Conservation (phyloP, 2,329 filamentous ascomycete genomes). For the Colletotrichum caudatum region DNA sequence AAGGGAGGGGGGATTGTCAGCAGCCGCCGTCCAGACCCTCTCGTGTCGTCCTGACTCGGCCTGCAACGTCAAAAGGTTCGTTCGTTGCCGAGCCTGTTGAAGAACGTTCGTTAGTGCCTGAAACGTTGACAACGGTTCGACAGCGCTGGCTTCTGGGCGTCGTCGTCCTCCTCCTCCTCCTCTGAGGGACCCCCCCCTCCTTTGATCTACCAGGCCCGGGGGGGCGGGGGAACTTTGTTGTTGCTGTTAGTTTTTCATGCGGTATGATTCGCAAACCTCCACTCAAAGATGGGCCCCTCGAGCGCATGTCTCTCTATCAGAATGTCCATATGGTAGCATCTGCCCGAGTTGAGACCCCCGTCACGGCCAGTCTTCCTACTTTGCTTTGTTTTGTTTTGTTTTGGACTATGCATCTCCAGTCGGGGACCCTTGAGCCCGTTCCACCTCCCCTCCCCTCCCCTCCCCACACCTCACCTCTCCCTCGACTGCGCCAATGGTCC, state of each 20-base stretch:
- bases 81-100: not conserved
- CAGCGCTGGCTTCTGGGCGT: not conserved
- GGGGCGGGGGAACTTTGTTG: constrained; percentile 16
- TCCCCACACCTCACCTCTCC: not conserved
- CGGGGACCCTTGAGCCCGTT: constrained; percentile 20
- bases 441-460: not conserved
- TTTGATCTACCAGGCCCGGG: constrained; percentile 16
- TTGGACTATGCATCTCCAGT: not conserved
- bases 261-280: constrained; percentile 19
- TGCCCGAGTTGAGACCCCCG: not conserved
- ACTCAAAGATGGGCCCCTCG: not conserved
- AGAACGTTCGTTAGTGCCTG: not conserved
- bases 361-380: not conserved
- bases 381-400: not conserved
- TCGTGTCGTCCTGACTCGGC: constrained; percentile 34
- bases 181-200: not conserved
- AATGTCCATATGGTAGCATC: not conserved
- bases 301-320: not conserved
- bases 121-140: constrained; percentile 3
- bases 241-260: not conserved
- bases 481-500: not conserved
- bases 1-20: not conserved
- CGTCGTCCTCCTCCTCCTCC: constrained; percentile 7
- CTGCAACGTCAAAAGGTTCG: constrained; percentile 23
- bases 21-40: constrained; percentile 12